Base-by-base conservation (phyloP, 2,329 filamentous ascomycete species). In the Epicoccum nigrum region DNA sequence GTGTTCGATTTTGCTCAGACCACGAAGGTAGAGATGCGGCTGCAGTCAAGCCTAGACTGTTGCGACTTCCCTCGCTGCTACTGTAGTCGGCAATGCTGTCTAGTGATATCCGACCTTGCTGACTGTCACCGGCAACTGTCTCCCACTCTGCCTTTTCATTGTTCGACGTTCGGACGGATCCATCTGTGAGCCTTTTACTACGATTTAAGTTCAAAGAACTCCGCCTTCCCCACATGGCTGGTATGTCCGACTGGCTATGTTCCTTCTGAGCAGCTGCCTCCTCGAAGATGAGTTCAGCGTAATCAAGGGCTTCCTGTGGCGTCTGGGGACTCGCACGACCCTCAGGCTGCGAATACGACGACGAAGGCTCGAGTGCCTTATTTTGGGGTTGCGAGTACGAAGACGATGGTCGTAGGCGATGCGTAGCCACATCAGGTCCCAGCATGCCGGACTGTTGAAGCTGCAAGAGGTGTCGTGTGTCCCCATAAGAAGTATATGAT, bases 31-130 rank as follows among this genome's bases (percentile, higher is more conserved):
- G n/a, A 7, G 47, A 33, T 6, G 46, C 52, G 15, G 58, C 47
- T 11, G 44, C 46, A 9, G 56, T 48, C 17, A 56, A 37, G 4
- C 54, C 59, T 6, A 64, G 39, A 33, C 61, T 64, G 9, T 62
- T 58, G 8, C 60, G 52, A 23, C 56, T 63, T 7, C 53, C 56
- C 16, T 70, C 65, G 21, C 59, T 62, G 27, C 63, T 69, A 37
- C 65, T 71, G 46, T 71, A 71, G 45, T 72, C 63, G 13, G 70
- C 71, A 46, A 70, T 64, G 40, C 69, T 73, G 19, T 64, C 66
- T 4, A 54, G 54, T 28, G 58, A 65, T n/a, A 34, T 53, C 45
- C 58, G 62, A 1, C 44, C 52, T 13, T 44, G 37, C 11, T 54
- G 58, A 35, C 62, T 68, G 12, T 55, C 52, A 7, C 59, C 59